Conservation (phyloP, 192 early-diverging fungal species). For the Phlyctochytrium arcticum region DNA sequence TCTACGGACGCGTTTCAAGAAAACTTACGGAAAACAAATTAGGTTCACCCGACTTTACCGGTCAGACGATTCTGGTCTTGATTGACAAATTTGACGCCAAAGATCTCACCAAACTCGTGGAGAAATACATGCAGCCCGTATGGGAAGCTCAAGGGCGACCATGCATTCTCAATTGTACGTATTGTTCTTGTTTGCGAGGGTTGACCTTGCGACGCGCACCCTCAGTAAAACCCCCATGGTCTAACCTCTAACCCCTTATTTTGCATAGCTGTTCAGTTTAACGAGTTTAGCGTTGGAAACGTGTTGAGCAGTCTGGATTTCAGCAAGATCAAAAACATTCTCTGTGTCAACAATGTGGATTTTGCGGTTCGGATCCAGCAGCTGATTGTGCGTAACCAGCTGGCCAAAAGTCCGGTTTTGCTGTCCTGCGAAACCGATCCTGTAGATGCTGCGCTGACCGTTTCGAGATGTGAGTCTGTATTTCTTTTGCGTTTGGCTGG, state of each 20-base stretch:
- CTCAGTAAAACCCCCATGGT: neutral
- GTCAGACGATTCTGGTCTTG: constrained; percentile 35
- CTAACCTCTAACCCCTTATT: constrained; percentile 5
- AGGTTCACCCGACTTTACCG: neutral
- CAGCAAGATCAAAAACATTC: constrained; percentile 38
- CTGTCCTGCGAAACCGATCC: constrained; percentile 41
- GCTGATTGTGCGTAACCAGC: constrained; percentile 43
- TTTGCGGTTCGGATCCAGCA: constrained; percentile 40
- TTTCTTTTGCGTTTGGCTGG: no score
- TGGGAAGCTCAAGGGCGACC: constrained; percentile 32
- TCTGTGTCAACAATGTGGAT: constrained; percentile 37
- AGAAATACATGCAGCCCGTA: constrained; percentile 51
- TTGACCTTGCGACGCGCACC: neutral
- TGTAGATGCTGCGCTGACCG: constrained; percentile 44
- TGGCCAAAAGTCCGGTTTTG: constrained; percentile 28
- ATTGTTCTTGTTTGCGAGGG: neutral
- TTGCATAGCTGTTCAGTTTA: constrained; percentile 42
- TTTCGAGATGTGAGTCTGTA: constrained; percentile 45
- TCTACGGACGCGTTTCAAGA: neutral
- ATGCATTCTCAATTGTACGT: constrained; percentile 40
- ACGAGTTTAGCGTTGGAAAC: constrained; percentile 49
- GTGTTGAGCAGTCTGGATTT: constrained; percentile 34
- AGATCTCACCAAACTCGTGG: constrained; percentile 36
- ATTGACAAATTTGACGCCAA: constrained; percentile 49
- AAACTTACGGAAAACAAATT: neutral